Evolutionary conservation across 371 early-diverging fungal genomes (phyloP), one percentile per base, ranked within the genome.

Genomic region (Rhizopus stolonifer): DNA sequence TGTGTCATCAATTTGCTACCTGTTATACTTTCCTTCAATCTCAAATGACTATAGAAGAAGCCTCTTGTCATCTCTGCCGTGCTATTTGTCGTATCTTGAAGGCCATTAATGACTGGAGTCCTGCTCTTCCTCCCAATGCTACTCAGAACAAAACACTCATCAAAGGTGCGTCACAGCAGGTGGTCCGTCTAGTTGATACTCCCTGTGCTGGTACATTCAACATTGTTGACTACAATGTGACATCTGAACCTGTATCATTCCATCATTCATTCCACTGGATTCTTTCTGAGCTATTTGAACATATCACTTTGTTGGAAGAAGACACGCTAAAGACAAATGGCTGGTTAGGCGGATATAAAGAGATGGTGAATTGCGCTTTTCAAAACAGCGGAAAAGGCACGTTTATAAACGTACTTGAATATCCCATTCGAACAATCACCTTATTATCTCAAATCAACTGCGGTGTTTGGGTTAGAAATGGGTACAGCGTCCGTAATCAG

Each of bases 391-490:
- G 38, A 0, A 46, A 52, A 15, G 67, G 60, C 17, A 66, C 56
- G 17, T 64, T 72, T 31, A 51, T 77, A 52, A 49, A 60, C n/a
- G 57, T 67, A 11, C 67, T 94, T 29, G 96, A 95, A 51, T 88
- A 88, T 53, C 91, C 93, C 0, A 70, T 96, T 18, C 80, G 93
- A 57, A 63, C 68, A 4, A 47, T 73, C 33, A 88, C 85, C 4
- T 65, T 93, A 21, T 79, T 93, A 59, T 85, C 93, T 11, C 98
- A 98, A 70, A 92, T 96, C 52, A 86, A 87, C 11, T 89, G 91
- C 5, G 88, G 89, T 24, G 74, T 95, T 39, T 98, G 98, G 98
- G 94, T 98, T 14, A 77, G 98, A 48, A 98, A 98, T 64, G 98
- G 98, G 8, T 86, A 77, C 57, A 76, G 80, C 26, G 84, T 89